A percentile compares a stretch with the other conserved stretches of the same genome.
These are phyloP conservation scores for Hygrophoropsis aurantiaca DNA, from an alignment of 768 basidiomycete species.

Conservation along the genomic window DNA sequence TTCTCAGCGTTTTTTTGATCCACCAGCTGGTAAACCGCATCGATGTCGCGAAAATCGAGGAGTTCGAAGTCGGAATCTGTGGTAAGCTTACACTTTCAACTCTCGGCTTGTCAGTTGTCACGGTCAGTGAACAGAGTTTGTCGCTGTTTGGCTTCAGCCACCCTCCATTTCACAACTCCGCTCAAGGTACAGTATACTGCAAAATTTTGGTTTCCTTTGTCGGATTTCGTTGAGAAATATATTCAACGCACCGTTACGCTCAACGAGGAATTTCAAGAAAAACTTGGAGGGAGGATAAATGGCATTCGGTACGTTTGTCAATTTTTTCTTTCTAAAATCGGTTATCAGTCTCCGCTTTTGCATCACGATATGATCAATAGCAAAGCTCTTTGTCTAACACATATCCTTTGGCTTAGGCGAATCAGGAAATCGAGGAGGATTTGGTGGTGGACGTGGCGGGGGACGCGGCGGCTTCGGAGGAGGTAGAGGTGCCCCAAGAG, in stretches of 20 bases:
- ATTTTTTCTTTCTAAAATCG: neutral
- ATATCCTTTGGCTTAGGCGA: slow-evolving; percentile 35
- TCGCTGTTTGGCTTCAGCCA: no score
- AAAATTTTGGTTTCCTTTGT: slow-evolving; percentile 2
- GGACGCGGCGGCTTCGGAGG: slow-evolving; percentile 39
- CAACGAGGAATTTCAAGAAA: neutral
- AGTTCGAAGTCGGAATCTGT: no score
- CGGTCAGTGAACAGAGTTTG: no score
- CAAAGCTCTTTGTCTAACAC: neutral
- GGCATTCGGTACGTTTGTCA: slow-evolving; percentile 32
- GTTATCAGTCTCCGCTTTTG: neutral
- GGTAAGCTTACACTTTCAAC: no score
- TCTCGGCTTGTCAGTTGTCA: no score
- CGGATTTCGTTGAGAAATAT: neutral
- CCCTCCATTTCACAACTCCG: neutral
- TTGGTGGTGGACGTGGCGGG: slow-evolving; percentile 45
- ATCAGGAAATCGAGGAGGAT: slow-evolving; percentile 79
- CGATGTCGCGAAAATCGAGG: no score
- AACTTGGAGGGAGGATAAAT: slow-evolving; percentile 21
- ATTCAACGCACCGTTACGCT: neutral
- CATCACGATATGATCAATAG: neutral
- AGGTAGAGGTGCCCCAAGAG: slow-evolving; percentile 38
- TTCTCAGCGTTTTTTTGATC: no score
- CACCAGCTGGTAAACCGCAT: no score
- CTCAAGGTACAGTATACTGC: neutral